Evolutionary conservation across 371 early-diverging fungal species (phyloP).

Genomic region (Batrachochytrium dendrobatidis): DNA sequence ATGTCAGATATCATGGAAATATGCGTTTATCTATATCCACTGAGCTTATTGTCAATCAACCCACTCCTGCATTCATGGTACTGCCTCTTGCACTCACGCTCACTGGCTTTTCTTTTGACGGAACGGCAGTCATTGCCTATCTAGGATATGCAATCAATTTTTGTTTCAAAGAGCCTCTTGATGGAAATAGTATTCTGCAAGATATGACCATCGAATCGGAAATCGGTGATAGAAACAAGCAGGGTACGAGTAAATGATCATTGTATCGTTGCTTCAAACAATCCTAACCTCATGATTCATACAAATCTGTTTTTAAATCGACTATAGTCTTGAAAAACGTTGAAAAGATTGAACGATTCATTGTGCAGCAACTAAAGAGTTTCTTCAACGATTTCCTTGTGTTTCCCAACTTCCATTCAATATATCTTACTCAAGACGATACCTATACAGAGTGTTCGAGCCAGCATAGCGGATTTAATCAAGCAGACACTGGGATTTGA

Average conservation of each 20-base stretch:
- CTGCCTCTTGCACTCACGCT: conserved; percentile 78
- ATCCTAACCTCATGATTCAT: neutral
- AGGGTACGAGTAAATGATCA: conserved; percentile 47
- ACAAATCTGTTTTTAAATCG: neutral
- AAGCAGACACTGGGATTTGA: too few relatives aligned
- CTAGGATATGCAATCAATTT: conserved; percentile 75
- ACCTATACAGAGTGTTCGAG: conserved; percentile 5
- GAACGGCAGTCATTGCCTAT: conserved; percentile 79
- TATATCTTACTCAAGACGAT: conserved; percentile 18
- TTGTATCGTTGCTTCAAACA: neutral
- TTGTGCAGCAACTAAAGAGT: conserved; percentile 79
- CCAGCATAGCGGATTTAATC: too few relatives aligned
- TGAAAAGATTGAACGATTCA: conserved; percentile 84
- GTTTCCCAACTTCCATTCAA: conserved; percentile 58
- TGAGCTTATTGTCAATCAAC: conserved; percentile 85
- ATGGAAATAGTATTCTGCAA: conserved; percentile 55
- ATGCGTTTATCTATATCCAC: conserved; percentile 77
- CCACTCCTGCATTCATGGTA: conserved; percentile 82
- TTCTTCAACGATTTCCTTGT: conserved; percentile 85
- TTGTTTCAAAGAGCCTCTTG: conserved; percentile 79
- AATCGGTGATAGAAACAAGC: conserved; percentile 80
- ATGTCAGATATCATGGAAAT: conserved; percentile 74
- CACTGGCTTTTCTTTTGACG: conserved; percentile 73
- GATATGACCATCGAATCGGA: conserved; percentile 79
- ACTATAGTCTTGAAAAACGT: conserved; percentile 77